These are phyloP conservation scores for Leucocoprinus leucothites DNA, from an alignment of 768 basidiomycete genomes.

Conservation along the genomic window DNA sequence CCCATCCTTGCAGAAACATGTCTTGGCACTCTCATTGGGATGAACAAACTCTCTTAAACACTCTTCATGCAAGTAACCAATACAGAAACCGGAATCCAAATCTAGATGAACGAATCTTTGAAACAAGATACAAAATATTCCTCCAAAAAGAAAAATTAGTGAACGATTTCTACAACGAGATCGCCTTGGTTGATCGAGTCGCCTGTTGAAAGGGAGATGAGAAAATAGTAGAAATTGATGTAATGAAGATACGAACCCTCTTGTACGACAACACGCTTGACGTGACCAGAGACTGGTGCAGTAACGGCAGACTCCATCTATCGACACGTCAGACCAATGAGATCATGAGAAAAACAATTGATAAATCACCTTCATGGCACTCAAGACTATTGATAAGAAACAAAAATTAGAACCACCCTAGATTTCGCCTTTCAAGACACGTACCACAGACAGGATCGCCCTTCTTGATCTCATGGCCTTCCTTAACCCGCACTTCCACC, in stretches of 20 bases:
- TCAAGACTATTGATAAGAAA: conserved; percentile 58
- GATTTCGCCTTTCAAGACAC: conserved; percentile 25
- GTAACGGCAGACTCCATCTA: conserved; percentile 99
- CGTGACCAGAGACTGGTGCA: conserved; percentile 93
- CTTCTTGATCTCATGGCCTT: conserved; percentile 96
- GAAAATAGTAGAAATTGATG: conserved; percentile 1
- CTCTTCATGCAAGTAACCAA: no score
- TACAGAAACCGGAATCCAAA: background rate
- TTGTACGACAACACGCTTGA: conserved; percentile 89
- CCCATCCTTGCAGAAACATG: no score
- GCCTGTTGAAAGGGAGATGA: conserved; percentile 37
- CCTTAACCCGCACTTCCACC: conserved; percentile 96
- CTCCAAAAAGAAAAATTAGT: conserved; percentile 23
- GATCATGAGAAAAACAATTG: conserved; percentile 12
- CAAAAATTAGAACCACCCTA: conserved; percentile 19
- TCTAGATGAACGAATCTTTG: background rate
- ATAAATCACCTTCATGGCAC: conserved; percentile 87
- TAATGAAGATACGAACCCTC: conserved; percentile 53
- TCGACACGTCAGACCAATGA: conserved; percentile 17
- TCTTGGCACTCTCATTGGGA: no score
- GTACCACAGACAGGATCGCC: conserved; percentile 92
- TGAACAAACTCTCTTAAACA: no score
- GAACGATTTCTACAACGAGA: conserved; percentile 83
- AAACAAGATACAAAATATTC: background rate
- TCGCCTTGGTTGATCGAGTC: conserved; percentile 97